Percentiles rank a stretch among this genome's conserved stretches.
phyloP scores from a whole-genome alignment of 805 yeast species.

The Candida namnaoensis region DNA sequence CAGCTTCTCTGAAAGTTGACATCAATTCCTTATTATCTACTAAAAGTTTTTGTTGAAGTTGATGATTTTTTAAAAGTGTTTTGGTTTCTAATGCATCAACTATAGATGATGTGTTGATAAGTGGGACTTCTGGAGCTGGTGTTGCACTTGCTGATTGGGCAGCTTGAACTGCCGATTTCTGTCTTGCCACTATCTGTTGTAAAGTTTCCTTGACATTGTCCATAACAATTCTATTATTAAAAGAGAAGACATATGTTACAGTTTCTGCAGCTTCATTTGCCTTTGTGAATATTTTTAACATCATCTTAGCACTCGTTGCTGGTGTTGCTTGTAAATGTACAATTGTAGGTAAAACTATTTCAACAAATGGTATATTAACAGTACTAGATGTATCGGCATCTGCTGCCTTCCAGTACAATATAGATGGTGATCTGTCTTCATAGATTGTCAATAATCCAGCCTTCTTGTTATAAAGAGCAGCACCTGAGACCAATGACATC shows the following conservation, averaged over 20 bases:
- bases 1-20: slow-evolving; percentile 79
- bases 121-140: slow-evolving; percentile 15
- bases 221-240: slow-evolving; percentile 69
- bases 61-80: slow-evolving; percentile 58
- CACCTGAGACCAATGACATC: slow-evolving; percentile 36
- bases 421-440: slow-evolving; percentile 50
- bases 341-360: slow-evolving; percentile 32
- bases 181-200: slow-evolving; percentile 62
- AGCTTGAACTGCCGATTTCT: slow-evolving; percentile 28
- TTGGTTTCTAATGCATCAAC: slow-evolving; percentile 44
- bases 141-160: slow-evolving; percentile 11
- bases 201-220: slow-evolving; percentile 59
- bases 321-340: slow-evolving; percentile 61
- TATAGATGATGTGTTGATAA: slow-evolving; percentile 26
- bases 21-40: slow-evolving; percentile 61
- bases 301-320: slow-evolving; percentile 56
- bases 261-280: slow-evolving; percentile 23
- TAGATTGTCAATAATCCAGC: slow-evolving; percentile 47
- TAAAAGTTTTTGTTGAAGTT: slow-evolving; percentile 71
- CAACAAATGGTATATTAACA: slow-evolving; percentile 28
- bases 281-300: slow-evolving; percentile 46
- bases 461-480: slow-evolving; percentile 45
- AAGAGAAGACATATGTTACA: slow-evolving; percentile 38
- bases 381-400: slow-evolving; percentile 22
- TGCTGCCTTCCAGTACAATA: slow-evolving; percentile 50